A percentile compares a stretch with the other conserved stretches of the same genome.
Evolutionary conservation across 345 rosid genomes (phyloP).

Genomic region (Hypericum androsaemum): DNA sequence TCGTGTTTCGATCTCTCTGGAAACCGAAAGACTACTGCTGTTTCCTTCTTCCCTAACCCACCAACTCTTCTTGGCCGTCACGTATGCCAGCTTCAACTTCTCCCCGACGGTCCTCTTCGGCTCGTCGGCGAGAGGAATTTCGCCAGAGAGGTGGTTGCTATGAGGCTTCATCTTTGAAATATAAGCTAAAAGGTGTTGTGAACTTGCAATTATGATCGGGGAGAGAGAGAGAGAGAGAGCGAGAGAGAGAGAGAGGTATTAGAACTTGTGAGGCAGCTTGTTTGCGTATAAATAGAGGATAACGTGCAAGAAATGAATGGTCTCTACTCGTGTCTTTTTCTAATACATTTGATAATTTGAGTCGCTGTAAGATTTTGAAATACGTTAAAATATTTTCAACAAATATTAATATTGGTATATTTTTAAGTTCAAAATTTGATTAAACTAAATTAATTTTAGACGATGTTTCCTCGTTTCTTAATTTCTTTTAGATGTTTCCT

Average conservation of each 20-base stretch:
- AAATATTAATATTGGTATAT: too few species aligned
- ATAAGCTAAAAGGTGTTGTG: background rate
- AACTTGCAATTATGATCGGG: slow-evolving; percentile 2
- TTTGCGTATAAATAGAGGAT: slow-evolving; percentile 20
- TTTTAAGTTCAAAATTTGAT: too few species aligned
- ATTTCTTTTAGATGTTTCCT: too few species aligned
- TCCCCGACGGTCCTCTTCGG: slow-evolving; percentile 29
- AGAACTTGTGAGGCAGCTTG: background rate
- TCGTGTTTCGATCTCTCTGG: slow-evolving; percentile 28
- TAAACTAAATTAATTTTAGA: too few species aligned
- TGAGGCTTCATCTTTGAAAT: slow-evolving; percentile 28
- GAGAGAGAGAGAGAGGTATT: slow-evolving; percentile 12
- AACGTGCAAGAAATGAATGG: background rate
- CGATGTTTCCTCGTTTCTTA: too few species aligned
- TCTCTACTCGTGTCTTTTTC: too few species aligned
- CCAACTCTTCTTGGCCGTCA: slow-evolving; percentile 18
- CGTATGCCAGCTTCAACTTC: slow-evolving; percentile 30
- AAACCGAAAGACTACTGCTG: background rate
- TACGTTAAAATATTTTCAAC: too few species aligned
- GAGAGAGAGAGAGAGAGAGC: too few species aligned
- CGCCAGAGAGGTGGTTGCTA: slow-evolving; percentile 15
- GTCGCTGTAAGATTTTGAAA: too few species aligned
- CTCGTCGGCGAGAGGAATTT: slow-evolving; percentile 22
- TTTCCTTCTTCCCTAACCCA: slow-evolving; percentile 5
- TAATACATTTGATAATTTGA: too few species aligned